A percentile compares a stretch with the other conserved stretches of the same genome.
These are phyloP conservation scores for Lactarius akahatsu DNA, from an alignment of 768 basidiomycete species.

Conservation along the genomic window DNA sequence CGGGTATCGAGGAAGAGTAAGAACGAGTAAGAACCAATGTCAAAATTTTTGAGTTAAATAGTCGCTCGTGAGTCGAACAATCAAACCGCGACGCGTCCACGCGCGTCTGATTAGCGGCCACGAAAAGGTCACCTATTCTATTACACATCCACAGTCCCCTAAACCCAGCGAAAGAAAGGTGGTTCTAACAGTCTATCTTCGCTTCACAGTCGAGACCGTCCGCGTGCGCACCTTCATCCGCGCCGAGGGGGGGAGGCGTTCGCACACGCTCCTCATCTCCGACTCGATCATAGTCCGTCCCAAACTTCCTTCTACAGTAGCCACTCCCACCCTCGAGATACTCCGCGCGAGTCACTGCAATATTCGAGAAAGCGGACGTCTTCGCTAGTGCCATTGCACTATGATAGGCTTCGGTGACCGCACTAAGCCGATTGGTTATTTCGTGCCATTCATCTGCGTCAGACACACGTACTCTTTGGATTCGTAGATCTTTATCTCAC, in stretches of 20 bases:
- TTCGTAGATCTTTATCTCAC: conserved; percentile 69
- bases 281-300: conserved; percentile 26
- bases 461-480: conserved; percentile 63
- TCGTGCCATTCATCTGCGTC: neutral
- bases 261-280: conserved; percentile 16
- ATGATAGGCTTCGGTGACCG: conserved; percentile 63
- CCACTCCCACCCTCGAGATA: conserved; percentile 82
- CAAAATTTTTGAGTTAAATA: conserved; percentile 22
- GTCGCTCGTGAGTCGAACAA: conserved; percentile 12
- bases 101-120: conserved; percentile 9
- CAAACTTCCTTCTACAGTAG: conserved; percentile 73
- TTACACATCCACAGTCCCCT: too few relatives aligned
- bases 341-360: conserved; percentile 72
- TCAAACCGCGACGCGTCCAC: conserved; percentile 28
- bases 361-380: conserved; percentile 48
- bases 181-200: conserved; percentile 20
- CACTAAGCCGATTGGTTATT: conserved; percentile 40
- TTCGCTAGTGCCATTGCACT: conserved; percentile 59
- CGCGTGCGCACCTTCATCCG: conserved; percentile 21
- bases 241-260: conserved; percentile 13
- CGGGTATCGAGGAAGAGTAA: conserved; percentile 19
- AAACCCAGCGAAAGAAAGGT: neutral
- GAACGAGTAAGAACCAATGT: neutral
- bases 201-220: conserved; percentile 28
- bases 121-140: neutral